These are phyloP conservation scores for Starmera quercuum DNA, from an alignment of 805 yeast genomes.

Conservation along the genomic window DNA sequence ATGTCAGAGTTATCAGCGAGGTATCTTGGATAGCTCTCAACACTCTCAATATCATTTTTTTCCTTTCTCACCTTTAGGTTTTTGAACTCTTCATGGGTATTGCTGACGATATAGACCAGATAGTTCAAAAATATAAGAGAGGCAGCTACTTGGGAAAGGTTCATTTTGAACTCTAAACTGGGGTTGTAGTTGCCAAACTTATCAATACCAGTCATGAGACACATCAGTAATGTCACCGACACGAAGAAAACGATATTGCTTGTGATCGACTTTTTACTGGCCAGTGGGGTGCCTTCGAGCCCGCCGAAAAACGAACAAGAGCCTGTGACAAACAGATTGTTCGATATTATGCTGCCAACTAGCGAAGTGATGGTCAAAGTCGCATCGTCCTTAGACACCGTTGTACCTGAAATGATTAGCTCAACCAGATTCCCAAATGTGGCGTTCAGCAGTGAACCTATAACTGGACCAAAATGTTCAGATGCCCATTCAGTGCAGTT, in stretches of 20 bases:
- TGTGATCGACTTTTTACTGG: slow-evolving; percentile 9
- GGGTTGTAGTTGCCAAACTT: slow-evolving; percentile 9
- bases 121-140: slow-evolving; percentile 14
- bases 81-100: slow-evolving; percentile 16
- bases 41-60: slow-evolving; percentile 4
- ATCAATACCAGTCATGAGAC: slow-evolving; percentile 12
- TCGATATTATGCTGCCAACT: slow-evolving; percentile 40
- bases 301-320: slow-evolving; percentile 17
- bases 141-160: slow-evolving; percentile 15
- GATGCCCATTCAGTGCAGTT: slow-evolving; percentile 16
- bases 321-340: slow-evolving; percentile 30
- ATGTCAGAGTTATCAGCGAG: background rate
- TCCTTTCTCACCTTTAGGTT: slow-evolving; percentile 4
- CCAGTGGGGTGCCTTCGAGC: slow-evolving; percentile 9
- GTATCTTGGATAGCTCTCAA: background rate
- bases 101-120: slow-evolving; percentile 12
- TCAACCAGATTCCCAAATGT: slow-evolving; percentile 46
- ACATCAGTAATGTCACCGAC: slow-evolving; percentile 9
- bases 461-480: slow-evolving; percentile 27
- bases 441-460: slow-evolving; percentile 42
- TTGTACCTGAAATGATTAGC: slow-evolving; percentile 40
- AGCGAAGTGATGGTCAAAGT: slow-evolving; percentile 41
- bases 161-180: slow-evolving; percentile 11
- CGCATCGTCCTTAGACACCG: slow-evolving; percentile 38
- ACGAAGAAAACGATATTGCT: slow-evolving; percentile 14